Evolutionary conservation across 805 yeast species (phyloP), one percentile per base, ranked within the genome.

Genomic region (Saccharomycopsis lassenensis): DNA sequence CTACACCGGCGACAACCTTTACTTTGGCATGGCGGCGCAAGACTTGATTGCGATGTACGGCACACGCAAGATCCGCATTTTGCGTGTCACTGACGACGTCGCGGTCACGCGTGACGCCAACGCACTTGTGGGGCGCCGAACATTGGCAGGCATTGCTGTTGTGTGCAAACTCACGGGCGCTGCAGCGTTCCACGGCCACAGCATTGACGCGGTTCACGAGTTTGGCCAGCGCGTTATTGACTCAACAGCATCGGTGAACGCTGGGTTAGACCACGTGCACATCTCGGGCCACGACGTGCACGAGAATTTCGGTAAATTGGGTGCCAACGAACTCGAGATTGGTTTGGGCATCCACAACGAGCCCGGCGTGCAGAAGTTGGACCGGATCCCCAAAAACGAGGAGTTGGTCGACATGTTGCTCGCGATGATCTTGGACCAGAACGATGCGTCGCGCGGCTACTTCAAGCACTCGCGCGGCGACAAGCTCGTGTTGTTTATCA

Each of bases 271-370:
- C 48, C 86, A 89, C 50, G 83, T 89, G 35, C 74, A 82, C 29
- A 93, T 87, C 17, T 96, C 96, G 4, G 94, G 94, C 5, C 71
- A 82, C 48, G 69, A 65, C 39, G 66, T 64, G 37, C 77, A 70
- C 49, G 61, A 65, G 21, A 55, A 59, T 39, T 36, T 36, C 17
- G 40, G 40, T 11, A 36, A 36, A 25, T 65, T 84, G 43, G 67
- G 59, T 17, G 67, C 58, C 4, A 62, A 74, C 40, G 85, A 83
- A 56, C 77, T 81, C 52, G 97, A 87, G 56, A 66, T 87, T 41
- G 97, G 97, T 18, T 77, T 87, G 74, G 97, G 97, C 31, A 87
- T 87, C 43, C 96, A 86, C 57, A 86, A 86, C 51, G 96, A 86
- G 55, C 91, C 95, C 1, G 96, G 96, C 44, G 76, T 76, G 40